Conservation (phyloP, 2,329 filamentous ascomycete species). For the Neurospora sp. region DNA sequence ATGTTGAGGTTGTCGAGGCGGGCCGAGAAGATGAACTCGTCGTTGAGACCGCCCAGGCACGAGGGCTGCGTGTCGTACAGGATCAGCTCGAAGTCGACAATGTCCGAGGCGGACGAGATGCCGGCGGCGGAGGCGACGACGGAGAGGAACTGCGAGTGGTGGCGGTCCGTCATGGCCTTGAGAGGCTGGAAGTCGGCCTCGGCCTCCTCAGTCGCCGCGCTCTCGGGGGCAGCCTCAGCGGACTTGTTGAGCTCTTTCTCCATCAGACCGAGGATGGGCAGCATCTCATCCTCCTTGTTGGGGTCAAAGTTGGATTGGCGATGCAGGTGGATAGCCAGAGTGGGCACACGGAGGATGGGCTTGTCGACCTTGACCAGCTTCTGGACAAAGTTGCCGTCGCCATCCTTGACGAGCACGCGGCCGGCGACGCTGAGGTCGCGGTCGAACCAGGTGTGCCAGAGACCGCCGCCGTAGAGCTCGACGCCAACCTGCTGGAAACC, state of each 20-base stretch:
- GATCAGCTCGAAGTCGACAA: conserved; percentile 93
- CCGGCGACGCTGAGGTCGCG: conserved; percentile 87
- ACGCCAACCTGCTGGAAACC: conserved; percentile 93
- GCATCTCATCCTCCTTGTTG: conserved; percentile 94
- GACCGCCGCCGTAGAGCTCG: conserved; percentile 91
- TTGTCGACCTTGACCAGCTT: conserved; percentile 84
- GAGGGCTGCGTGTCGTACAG: conserved; percentile 93
- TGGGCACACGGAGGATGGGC: conserved; percentile 86
- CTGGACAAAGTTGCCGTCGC: conserved; percentile 65
- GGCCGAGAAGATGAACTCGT: conserved; percentile 95
- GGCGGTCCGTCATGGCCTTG: conserved; percentile 67
- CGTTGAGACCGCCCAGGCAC: conserved; percentile 77
- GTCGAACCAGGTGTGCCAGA: conserved; percentile 99
- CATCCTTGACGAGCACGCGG: conserved; percentile 71
- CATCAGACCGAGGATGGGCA: conserved; percentile 83
- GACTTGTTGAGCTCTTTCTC: conserved; percentile 76
- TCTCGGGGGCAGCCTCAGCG: conserved; percentile 35
- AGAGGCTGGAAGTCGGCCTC: conserved; percentile 61
- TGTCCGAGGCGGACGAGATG: conserved; percentile 51
- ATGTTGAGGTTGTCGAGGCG: conserved; percentile 92
- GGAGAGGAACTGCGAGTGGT: conserved; percentile 80
- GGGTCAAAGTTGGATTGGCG: conserved; percentile 78
- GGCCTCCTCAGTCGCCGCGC: conserved; percentile 29
- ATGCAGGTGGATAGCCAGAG: conserved; percentile 87
- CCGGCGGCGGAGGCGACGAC: conserved; percentile 73